These are phyloP conservation scores for Fusarium verticillioides DNA, from an alignment of 2,329 filamentous ascomycete genomes.

Conservation along the genomic window DNA sequence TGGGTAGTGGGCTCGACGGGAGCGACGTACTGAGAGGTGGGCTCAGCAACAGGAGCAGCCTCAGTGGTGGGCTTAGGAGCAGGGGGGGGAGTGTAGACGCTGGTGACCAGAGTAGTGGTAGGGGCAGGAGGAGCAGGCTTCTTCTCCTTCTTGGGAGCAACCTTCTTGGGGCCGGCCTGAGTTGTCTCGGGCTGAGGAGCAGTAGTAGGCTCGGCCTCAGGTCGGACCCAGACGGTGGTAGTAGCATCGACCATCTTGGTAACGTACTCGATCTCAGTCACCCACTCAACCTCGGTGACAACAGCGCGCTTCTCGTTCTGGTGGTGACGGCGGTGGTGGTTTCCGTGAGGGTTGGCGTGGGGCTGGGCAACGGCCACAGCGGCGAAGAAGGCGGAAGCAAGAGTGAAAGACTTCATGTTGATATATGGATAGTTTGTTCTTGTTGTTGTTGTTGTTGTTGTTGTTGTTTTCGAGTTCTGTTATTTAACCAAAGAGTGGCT, in stretches of 20 bases:
- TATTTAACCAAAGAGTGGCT: slow-evolving; percentile 35
- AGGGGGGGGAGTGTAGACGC: slow-evolving; percentile 37
- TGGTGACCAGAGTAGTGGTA: slow-evolving; percentile 33
- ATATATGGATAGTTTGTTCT: slow-evolving; percentile 2
- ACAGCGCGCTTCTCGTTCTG: slow-evolving; percentile 53
- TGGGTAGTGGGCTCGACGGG: slow-evolving; percentile 40
- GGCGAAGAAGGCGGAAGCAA: slow-evolving; percentile 49
- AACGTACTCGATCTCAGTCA: slow-evolving; percentile 60
- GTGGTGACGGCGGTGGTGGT: slow-evolving; percentile 53
- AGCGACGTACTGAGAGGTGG: slow-evolving; percentile 31
- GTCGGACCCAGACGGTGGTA: slow-evolving; percentile 58
- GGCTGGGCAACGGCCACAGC: slow-evolving; percentile 63
- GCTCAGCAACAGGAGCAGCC: slow-evolving; percentile 6
- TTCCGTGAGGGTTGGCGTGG: slow-evolving; percentile 47
- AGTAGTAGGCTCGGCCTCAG: slow-evolving; percentile 45
- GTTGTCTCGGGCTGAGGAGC: slow-evolving; percentile 32
- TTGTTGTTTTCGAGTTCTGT: slow-evolving; percentile 24
- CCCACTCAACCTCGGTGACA: slow-evolving; percentile 62
- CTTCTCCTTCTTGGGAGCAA: slow-evolving; percentile 33
- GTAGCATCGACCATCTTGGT: slow-evolving; percentile 61
- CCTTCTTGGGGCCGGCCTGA: slow-evolving; percentile 20
- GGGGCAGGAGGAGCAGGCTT: slow-evolving; percentile 37
- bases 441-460: background rate
- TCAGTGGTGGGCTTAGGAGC: slow-evolving; percentile 28
- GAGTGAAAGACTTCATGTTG: slow-evolving; percentile 55